phyloP scores from a whole-genome alignment of 305 asterid species.

The Nicotiana rustica region DNA sequence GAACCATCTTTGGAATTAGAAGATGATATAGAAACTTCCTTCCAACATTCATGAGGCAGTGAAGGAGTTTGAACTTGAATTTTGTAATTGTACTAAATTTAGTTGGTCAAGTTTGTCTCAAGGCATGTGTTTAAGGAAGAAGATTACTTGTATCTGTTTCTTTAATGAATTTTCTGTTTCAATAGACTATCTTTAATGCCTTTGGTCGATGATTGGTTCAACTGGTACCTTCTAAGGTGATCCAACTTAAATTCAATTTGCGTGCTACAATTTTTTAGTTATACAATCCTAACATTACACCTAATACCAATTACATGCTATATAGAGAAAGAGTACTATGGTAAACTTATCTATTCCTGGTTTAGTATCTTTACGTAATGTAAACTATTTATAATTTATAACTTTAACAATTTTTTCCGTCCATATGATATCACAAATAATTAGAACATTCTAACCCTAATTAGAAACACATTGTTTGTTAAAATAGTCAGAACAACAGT shows the following conservation, averaged over 20 bases:
- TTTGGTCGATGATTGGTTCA: slow-evolving; percentile 7
- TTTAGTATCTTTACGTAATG: neutral
- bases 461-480: neutral
- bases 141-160: neutral
- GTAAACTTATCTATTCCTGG: neutral
- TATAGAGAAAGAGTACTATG: neutral
- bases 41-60: slow-evolving; percentile 26
- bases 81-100: neutral
- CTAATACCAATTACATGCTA: neutral
- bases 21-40: slow-evolving; percentile 10
- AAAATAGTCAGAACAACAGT: neutral
- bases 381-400: neutral
- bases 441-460: neutral
- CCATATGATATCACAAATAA: neutral
- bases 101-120: slow-evolving; percentile 8
- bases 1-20: slow-evolving; percentile 2
- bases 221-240: slow-evolving; percentile 8
- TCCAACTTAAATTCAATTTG: neutral
- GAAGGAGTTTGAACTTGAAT: slow-evolving; percentile 24
- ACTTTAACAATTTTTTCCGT: neutral
- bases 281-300: neutral
- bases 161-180: slow-evolving; percentile 11
- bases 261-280: neutral
- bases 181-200: neutral
- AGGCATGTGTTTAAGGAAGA: slow-evolving; percentile 15